A percentile compares a stretch with the other conserved stretches of the same genome.
Conservation (phyloP, 495 filamentous ascomycete species). For the Neurospora cerealis region DNA sequence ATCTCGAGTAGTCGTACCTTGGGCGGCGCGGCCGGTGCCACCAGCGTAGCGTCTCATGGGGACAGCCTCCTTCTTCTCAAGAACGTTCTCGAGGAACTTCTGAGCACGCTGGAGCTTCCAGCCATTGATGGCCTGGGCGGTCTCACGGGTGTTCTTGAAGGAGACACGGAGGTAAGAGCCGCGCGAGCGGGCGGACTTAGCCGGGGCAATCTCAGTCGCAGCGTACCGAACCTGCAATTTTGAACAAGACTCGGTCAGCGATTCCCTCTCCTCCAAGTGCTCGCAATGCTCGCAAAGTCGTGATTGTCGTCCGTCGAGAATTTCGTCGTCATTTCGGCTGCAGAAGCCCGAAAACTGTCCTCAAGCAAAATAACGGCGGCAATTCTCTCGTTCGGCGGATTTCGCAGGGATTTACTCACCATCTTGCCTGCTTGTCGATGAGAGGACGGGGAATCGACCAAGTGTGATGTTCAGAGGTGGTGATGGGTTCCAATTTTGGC, state of each 20-base stretch:
- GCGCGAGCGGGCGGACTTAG: slow-evolving; percentile 92
- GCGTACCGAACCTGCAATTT: slow-evolving; percentile 86
- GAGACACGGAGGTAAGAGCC: slow-evolving; percentile 97
- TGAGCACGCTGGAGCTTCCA: slow-evolving; percentile 96
- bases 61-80: slow-evolving; percentile 88
- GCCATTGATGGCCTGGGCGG: slow-evolving; percentile 96
- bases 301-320: neutral
- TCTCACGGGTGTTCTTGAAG: slow-evolving; percentile 99
- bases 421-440: slow-evolving; percentile 31
- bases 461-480: slow-evolving; percentile 19
- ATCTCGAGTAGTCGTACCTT: slow-evolving; percentile 61
- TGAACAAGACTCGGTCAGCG: slow-evolving; percentile 28
- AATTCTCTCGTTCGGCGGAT: neutral
- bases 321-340: neutral
- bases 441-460: slow-evolving; percentile 23
- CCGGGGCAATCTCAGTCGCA: slow-evolving; percentile 73
- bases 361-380: neutral
- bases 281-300: neutral
- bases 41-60: slow-evolving; percentile 95
- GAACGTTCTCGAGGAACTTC: slow-evolving; percentile 92
- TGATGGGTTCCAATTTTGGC: slow-evolving; percentile 25
- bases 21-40: slow-evolving; percentile 82
- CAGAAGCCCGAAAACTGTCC: neutral
- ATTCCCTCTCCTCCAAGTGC: neutral
- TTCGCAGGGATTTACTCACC: slow-evolving; percentile 21